phyloP scores from a whole-genome alignment of 1,139 yeast genomes.

The Diutina mesorugosa region DNA sequence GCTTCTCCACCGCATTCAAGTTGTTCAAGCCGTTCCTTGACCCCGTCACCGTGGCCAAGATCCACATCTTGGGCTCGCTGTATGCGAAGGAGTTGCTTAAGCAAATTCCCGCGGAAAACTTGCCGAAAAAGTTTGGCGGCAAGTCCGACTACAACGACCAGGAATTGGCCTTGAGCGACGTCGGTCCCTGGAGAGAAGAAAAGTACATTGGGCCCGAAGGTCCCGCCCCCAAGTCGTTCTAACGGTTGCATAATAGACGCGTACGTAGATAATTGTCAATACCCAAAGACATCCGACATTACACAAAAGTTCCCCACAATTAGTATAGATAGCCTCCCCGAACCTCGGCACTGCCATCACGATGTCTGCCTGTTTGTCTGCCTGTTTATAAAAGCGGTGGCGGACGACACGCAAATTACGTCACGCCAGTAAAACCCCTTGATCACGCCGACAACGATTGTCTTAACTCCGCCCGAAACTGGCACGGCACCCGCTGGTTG shows the following conservation, averaged over 20 bases:
- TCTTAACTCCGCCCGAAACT: background rate
- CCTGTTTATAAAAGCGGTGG: no score
- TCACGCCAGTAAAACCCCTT: background rate
- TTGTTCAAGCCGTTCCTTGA: slow-evolving; percentile 88
- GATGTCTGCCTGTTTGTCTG: no score
- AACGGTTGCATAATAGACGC: background rate
- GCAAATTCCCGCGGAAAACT: slow-evolving; percentile 87
- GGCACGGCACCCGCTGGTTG: background rate
- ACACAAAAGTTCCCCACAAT: background rate
- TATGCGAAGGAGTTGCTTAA: slow-evolving; percentile 75
- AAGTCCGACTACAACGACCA: slow-evolving; percentile 46
- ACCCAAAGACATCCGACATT: background rate
- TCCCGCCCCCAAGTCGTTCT: slow-evolving; percentile 56
- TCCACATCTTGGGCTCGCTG: slow-evolving; percentile 70
- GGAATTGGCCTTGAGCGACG: slow-evolving; percentile 76
- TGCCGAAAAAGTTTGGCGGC: slow-evolving; percentile 90
- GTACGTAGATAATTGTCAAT: background rate
- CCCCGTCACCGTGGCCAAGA: slow-evolving; percentile 96
- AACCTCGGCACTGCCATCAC: no score
- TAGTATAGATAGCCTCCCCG: no score
- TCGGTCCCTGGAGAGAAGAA: slow-evolving; percentile 96
- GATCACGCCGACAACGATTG: background rate
- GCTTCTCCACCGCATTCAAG: slow-evolving; percentile 87
- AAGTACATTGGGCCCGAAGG: slow-evolving; percentile 79
- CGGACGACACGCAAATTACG: background rate